These are phyloP conservation scores for Rhodotorula sp. DNA, from an alignment of 1,284 basidiomycete genomes.

Conservation along the genomic window DNA sequence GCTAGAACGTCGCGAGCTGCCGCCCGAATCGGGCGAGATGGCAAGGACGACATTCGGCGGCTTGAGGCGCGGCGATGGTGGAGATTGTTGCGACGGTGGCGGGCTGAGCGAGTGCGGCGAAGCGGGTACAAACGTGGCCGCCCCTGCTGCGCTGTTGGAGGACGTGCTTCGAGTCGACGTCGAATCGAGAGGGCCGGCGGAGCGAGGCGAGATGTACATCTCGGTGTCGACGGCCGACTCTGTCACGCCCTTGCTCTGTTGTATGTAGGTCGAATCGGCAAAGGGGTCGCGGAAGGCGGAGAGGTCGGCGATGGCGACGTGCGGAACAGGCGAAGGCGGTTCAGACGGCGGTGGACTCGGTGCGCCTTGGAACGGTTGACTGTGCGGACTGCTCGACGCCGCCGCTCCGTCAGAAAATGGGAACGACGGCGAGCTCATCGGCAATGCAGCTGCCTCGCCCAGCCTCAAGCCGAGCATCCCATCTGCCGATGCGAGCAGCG, in stretches of 20 bases:
- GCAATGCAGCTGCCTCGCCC: background rate
- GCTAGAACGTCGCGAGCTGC: background rate
- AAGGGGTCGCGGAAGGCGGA: conserved; percentile 5
- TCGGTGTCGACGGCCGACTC: background rate
- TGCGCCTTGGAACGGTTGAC: background rate
- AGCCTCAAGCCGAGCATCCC: conserved; percentile 13
- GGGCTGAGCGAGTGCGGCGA: background rate
- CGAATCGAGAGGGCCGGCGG: background rate
- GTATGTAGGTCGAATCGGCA: background rate
- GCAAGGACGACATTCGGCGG: background rate
- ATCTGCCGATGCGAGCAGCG: background rate
- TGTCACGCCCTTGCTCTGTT: background rate
- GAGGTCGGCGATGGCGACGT: background rate
- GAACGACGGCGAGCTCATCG: background rate
- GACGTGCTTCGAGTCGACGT: background rate
- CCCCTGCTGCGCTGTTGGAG: background rate
- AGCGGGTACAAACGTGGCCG: background rate
- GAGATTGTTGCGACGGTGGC: background rate
- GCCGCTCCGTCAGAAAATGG: background rate
- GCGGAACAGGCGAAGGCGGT: background rate
- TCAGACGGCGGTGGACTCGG: conserved; percentile 11
- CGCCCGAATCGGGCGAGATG: background rate
- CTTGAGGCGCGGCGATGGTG: no score
- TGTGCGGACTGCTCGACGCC: no score
- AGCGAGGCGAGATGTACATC: conserved; percentile 10